These are phyloP conservation scores for Cercospora berteroae DNA, from an alignment of 2,329 filamentous ascomycete genomes.

Conservation along the genomic window DNA sequence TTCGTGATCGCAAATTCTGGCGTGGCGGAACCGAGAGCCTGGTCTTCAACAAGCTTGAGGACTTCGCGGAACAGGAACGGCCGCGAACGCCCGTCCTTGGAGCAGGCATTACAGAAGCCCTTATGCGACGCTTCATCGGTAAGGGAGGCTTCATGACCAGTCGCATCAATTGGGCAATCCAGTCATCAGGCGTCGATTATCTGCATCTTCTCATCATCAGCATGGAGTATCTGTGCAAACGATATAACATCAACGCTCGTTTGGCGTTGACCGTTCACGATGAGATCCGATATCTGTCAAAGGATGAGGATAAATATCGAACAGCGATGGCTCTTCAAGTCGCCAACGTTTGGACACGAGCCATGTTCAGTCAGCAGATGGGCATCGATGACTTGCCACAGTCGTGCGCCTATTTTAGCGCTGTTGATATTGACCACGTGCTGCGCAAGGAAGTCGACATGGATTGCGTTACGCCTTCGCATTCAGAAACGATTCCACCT, in stretches of 20 bases:
- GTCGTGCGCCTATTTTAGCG: slow-evolving; percentile 91
- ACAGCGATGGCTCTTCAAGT: slow-evolving; percentile 91
- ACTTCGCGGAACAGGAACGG: slow-evolving; percentile 91
- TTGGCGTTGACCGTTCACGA: slow-evolving; percentile 94
- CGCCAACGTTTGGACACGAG: slow-evolving; percentile 92
- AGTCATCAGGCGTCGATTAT: slow-evolving; percentile 96
- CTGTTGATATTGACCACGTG: slow-evolving; percentile 91
- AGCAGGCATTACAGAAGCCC: slow-evolving; percentile 91
- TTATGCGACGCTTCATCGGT: slow-evolving; percentile 83
- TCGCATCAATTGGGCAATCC: slow-evolving; percentile 98
- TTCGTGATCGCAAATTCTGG: slow-evolving; percentile 82
- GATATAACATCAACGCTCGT: slow-evolving; percentile 80
- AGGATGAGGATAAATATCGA: slow-evolving; percentile 79
- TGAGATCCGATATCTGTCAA: slow-evolving; percentile 91
- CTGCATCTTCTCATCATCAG: slow-evolving; percentile 86
- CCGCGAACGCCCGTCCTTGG: slow-evolving; percentile 89
- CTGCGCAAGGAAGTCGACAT: slow-evolving; percentile 98
- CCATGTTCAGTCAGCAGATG: slow-evolving; percentile 96
- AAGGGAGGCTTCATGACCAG: slow-evolving; percentile 92
- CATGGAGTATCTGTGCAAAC: slow-evolving; percentile 89
- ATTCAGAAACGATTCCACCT: slow-evolving; percentile 71
- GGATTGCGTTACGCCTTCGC: slow-evolving; percentile 90
- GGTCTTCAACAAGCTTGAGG: slow-evolving; percentile 96
- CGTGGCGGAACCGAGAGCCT: slow-evolving; percentile 94
- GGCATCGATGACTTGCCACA: slow-evolving; percentile 94